phyloP scores from a whole-genome alignment of 2,329 filamentous ascomycete genomes.

The Beauveria australis region DNA sequence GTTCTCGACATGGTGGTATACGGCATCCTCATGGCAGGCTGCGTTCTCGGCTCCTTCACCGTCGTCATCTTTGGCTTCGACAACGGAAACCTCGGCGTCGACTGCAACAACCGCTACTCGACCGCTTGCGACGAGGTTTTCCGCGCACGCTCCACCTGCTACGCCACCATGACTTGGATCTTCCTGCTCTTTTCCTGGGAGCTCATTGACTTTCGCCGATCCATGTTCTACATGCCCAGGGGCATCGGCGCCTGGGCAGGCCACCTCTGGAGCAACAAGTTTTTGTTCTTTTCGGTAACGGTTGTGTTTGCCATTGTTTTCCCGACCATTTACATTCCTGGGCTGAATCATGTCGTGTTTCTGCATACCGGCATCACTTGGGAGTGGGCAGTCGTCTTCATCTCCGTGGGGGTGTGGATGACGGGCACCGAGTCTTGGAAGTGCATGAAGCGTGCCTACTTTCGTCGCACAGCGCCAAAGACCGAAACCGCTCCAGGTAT shows the following conservation, averaged over 20 bases:
- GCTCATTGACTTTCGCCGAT: constrained; percentile 55
- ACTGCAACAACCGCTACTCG: constrained; percentile 49
- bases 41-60: constrained; percentile 48
- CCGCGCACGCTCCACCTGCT: constrained; percentile 57
- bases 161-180: constrained; percentile 60
- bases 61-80: constrained; percentile 48
- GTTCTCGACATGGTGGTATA: constrained; percentile 56
- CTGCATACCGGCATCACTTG: constrained; percentile 56
- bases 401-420: constrained; percentile 54
- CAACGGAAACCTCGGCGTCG: constrained; percentile 46
- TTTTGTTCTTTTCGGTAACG: constrained; percentile 41
- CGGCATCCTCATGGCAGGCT: constrained; percentile 54
- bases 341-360: constrained; percentile 57
- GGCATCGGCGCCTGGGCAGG: constrained; percentile 42
- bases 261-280: constrained; percentile 47
- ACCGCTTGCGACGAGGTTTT: constrained; percentile 49
- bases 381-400: constrained; percentile 63
- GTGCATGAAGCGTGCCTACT: constrained; percentile 52
- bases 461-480: constrained; percentile 26
- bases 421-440: constrained; percentile 59
- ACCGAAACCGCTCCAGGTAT: not conserved
- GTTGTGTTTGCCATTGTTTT: constrained; percentile 49
- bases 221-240: constrained; percentile 51
- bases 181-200: constrained; percentile 64
- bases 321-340: constrained; percentile 59